phyloP scores from a whole-genome alignment of 768 basidiomycete genomes.

The Lentinula detonsa region DNA sequence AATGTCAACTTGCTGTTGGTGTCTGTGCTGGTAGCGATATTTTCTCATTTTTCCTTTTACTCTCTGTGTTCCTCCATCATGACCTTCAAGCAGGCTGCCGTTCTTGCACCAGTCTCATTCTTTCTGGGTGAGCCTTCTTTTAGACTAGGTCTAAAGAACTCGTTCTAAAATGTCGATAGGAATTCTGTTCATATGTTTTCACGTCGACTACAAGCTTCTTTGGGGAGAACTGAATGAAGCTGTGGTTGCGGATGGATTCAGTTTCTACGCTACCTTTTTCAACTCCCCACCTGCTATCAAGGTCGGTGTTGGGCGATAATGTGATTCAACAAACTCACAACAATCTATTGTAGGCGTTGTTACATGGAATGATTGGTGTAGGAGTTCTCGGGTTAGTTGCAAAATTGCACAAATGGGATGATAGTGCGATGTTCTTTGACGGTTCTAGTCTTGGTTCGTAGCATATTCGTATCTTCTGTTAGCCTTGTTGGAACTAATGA shows the following conservation, averaged over 20 bases:
- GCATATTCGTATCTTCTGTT: background rate
- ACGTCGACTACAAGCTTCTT: constrained; percentile 82
- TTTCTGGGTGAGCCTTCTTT: constrained; percentile 60
- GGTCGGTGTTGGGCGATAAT: constrained; percentile 34
- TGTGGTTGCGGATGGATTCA: constrained; percentile 68
- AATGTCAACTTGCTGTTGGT: background rate
- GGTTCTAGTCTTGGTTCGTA: constrained; percentile 77
- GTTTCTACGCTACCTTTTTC: constrained; percentile 90
- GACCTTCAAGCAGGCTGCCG: constrained; percentile 89
- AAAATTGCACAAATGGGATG: constrained; percentile 85
- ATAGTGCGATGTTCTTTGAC: constrained; percentile 94
- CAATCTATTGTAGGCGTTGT: constrained; percentile 52
- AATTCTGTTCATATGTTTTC: constrained; percentile 78
- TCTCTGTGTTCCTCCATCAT: constrained; percentile 31
- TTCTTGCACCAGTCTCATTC: constrained; percentile 83
- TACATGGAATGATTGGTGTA: constrained; percentile 80
- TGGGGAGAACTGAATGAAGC: constrained; percentile 64
- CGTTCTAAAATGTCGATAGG: constrained; percentile 32
- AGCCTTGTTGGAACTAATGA: background rate
- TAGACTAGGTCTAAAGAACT: background rate
- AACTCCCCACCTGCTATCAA: constrained; percentile 92
- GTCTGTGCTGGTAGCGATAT: background rate
- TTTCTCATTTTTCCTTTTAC: constrained; percentile 4
- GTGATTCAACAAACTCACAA: background rate
- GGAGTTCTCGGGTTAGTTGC: constrained; percentile 69